Evolutionary conservation across 164 flowering plant genomes (phyloP).

Genomic region (Nelumbo lutea): DNA sequence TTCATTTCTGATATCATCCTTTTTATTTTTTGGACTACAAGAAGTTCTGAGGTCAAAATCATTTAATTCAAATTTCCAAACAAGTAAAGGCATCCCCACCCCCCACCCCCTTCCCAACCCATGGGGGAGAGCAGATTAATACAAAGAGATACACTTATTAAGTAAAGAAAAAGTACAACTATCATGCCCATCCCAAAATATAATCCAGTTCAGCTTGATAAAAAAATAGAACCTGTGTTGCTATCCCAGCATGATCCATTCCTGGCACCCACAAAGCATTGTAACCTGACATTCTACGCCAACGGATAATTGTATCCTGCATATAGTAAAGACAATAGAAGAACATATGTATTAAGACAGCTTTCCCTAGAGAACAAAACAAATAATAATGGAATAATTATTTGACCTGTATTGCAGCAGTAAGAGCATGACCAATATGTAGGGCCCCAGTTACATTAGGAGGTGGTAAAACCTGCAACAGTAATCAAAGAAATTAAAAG

Average conservation of each 20-base stretch:
- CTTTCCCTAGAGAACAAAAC: background rate
- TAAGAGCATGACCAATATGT: conserved; percentile 98
- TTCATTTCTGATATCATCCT: no score
- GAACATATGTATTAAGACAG: background rate
- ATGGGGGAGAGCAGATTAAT: no score
- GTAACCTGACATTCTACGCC: conserved; percentile 92
- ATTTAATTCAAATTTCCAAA: no score
- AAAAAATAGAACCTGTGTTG: conserved; percentile 65
- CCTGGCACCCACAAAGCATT: conserved; percentile 98
- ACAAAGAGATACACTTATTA: no score
- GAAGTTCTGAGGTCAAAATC: no score
- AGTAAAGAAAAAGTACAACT: no score
- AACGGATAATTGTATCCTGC: conserved; percentile 92
- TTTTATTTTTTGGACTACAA: no score
- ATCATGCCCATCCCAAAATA: background rate
- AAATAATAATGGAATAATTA: conserved; percentile 6
- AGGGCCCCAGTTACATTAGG: conserved; percentile 98
- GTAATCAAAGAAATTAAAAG: background rate
- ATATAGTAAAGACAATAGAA: background rate
- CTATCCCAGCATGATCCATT: conserved; percentile 97
- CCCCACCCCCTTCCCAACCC: no score
- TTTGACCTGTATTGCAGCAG: conserved; percentile 83
- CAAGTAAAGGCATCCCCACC: no score
- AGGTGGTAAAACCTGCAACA: conserved; percentile 82
- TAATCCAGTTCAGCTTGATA: background rate